Evolutionary conservation across 805 yeast genomes (phyloP), one percentile per base, ranked within the genome.

Genomic region (Starmerella stellata): DNA sequence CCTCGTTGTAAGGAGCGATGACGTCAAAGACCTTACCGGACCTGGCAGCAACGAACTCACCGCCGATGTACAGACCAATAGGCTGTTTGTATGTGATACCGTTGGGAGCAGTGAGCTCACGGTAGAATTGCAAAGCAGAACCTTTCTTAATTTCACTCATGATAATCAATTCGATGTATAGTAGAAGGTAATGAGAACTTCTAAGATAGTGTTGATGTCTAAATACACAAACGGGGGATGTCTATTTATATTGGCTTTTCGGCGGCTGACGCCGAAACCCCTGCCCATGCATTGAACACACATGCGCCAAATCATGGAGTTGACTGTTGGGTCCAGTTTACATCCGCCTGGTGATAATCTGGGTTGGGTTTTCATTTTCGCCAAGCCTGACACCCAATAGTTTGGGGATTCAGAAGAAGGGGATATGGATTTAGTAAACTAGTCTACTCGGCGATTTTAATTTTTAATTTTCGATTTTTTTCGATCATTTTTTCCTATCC

Each of bases 61-160:
- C 80, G 65, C 81, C 77, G 58, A 85, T 81, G 67, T 80, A 85
- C 51, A 85, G 63, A 29, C 50, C 50, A 9, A 78, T 75, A 51
- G 94, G 94, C 63, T 79, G 92, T 37, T 71, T 66, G 54, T 76
- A 78, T 27, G 65, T 61, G 24, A 52, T 21, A 21, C 41, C 47
- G 34, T 45, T 45, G 8, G 48, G 48, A 11, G 44, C 33, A n/a
- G 48, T 45, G 21, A 45, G 33, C 9, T 42, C 39, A 13, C 33
- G 21, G 30, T 34, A 43, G 28, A 41, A 28, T 17, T 38, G 32
- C 32, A 29, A 29, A 13, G 32, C 32, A 15, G 32, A 29, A 15
- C 32, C 32, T 13, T 29, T 29, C 32, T 29, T 29, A 29, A 29
- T 29, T 8, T n/a, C n/a, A n/a, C n/a, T n/a, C n/a, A n/a, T n/a